Percentiles rank a stretch among this genome's conserved stretches.
Conservation (phyloP, 768 basidiomycete genomes). For the Hydnum rufescens region DNA sequence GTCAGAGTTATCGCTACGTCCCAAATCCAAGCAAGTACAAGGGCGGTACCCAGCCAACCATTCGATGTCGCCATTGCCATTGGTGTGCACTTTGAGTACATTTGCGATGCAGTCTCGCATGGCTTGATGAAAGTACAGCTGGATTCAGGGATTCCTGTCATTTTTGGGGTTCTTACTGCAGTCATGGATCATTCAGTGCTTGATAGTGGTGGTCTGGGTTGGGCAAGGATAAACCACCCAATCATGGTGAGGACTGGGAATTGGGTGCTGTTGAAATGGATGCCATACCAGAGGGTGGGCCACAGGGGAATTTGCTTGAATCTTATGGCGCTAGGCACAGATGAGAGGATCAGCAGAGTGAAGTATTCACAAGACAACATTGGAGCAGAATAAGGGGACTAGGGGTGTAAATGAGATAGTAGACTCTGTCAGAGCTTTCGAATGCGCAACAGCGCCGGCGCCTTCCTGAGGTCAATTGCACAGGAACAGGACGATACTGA, state of each 20-base stretch:
- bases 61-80: slow-evolving; percentile 96
- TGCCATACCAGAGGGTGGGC: slow-evolving; percentile 43
- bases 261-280: slow-evolving; percentile 87
- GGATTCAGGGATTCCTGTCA: slow-evolving; percentile 82
- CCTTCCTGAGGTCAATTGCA: too few species aligned
- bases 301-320: slow-evolving; percentile 36
- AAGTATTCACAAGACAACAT: too few species aligned
- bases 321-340: too few species aligned
- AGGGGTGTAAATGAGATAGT: too few species aligned
- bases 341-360: too few species aligned
- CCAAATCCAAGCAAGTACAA: slow-evolving; percentile 57
- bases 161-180: slow-evolving; percentile 94
- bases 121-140: slow-evolving; percentile 88
- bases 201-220: slow-evolving; percentile 76
- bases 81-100: slow-evolving; percentile 99
- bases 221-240: slow-evolving; percentile 49
- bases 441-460: too few species aligned
- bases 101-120: slow-evolving; percentile 82
- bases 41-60: slow-evolving; percentile 41
- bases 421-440: too few species aligned
- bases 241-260: slow-evolving; percentile 97
- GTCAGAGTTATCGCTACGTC: slow-evolving; percentile 74
- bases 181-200: slow-evolving; percentile 87
- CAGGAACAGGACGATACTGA: too few species aligned
- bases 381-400: too few species aligned